Evolutionary conservation across 148 eudicot species (phyloP).

Genomic region (Diospyros lotus): DNA sequence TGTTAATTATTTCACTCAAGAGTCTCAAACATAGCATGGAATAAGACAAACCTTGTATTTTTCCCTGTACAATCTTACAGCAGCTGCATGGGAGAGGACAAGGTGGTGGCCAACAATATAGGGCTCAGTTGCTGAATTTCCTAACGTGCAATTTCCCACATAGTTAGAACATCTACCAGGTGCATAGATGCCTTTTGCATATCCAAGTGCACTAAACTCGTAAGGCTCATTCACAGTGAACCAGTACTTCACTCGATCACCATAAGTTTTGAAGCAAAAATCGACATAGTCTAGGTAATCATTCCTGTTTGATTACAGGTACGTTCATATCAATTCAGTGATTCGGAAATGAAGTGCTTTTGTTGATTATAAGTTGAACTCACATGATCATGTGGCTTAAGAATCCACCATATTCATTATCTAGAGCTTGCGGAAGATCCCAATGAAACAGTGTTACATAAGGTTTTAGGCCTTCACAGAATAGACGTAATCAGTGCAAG

Average conservation of each 20-base stretch:
- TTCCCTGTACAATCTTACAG: slow-evolving; percentile 27
- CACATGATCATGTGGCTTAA: slow-evolving; percentile 30
- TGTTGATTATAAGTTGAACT: background rate
- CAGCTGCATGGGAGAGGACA: slow-evolving; percentile 38
- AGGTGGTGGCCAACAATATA: slow-evolving; percentile 38
- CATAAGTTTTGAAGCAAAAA: slow-evolving; percentile 15
- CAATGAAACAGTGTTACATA: slow-evolving; percentile 25
- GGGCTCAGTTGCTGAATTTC: slow-evolving; percentile 52
- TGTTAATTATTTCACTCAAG: no score
- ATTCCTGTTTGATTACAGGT: slow-evolving; percentile 3
- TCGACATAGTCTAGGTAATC: slow-evolving; percentile 17
- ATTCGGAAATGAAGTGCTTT: background rate
- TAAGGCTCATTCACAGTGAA: slow-evolving; percentile 18
- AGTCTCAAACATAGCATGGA: no score
- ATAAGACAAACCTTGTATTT: slow-evolving; percentile 30
- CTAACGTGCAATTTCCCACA: slow-evolving; percentile 30
- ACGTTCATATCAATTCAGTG: background rate
- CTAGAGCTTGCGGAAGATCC: slow-evolving; percentile 15
- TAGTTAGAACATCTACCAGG: slow-evolving; percentile 24
- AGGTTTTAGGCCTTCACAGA: slow-evolving; percentile 16
- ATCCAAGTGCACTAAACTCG: background rate
- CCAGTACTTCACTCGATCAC: slow-evolving; percentile 21
- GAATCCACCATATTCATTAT: slow-evolving; percentile 34
- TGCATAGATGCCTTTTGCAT: background rate
- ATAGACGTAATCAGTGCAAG: no score